These are phyloP conservation scores for Trichoderma brevicompactum DNA, from an alignment of 2,329 filamentous ascomycete genomes.

Conservation along the genomic window DNA sequence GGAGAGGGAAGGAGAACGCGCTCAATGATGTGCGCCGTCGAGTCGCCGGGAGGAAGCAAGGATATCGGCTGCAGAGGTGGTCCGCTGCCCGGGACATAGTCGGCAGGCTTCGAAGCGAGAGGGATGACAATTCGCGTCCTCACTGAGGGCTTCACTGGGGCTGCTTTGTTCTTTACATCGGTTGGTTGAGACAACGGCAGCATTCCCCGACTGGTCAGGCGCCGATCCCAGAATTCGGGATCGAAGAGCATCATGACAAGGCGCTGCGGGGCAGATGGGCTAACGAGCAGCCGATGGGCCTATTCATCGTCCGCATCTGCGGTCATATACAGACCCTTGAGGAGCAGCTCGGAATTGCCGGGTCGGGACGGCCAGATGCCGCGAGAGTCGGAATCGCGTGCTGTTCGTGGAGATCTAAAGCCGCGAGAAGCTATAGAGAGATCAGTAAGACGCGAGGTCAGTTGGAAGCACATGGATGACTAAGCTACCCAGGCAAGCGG, in stretches of 20 bases:
- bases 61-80: slow-evolving; percentile 53
- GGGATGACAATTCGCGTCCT: slow-evolving; percentile 24
- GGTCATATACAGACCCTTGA: background rate
- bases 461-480: background rate
- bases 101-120: slow-evolving; percentile 31
- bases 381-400: too few species aligned
- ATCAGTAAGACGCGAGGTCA: background rate
- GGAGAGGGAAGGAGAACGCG: slow-evolving; percentile 53
- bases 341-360: too few species aligned
- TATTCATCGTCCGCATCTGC: slow-evolving; percentile 17
- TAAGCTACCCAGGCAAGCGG: background rate
- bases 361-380: too few species aligned
- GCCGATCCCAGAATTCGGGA: slow-evolving; percentile 16
- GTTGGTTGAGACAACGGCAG: background rate
- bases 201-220: slow-evolving; percentile 11
- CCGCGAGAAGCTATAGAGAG: background rate
- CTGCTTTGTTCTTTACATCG: background rate
- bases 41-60: slow-evolving; percentile 55
- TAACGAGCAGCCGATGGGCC: slow-evolving; percentile 8
- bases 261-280: slow-evolving; percentile 7
- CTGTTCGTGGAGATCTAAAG: background rate
- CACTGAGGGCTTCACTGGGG: background rate
- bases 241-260: slow-evolving; percentile 20
- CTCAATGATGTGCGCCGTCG: slow-evolving; percentile 61
- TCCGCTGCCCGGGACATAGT: slow-evolving; percentile 53